These are phyloP conservation scores for Ascochyta fabae DNA, from an alignment of 2,329 filamentous ascomycete species.

Conservation along the genomic window DNA sequence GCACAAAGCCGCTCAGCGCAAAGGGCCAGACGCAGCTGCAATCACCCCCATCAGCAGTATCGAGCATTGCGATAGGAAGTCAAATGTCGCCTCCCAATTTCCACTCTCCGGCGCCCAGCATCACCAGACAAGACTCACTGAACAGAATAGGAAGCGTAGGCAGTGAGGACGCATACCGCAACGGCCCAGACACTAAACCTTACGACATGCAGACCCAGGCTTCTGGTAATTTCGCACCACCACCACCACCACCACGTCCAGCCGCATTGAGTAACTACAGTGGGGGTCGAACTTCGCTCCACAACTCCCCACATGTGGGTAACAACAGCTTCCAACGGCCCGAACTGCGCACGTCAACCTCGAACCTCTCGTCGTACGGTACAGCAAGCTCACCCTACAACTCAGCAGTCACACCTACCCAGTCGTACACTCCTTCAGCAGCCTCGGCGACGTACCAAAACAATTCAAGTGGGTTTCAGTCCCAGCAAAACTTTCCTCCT, in stretches of 20 bases:
- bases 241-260: constrained; percentile 40
- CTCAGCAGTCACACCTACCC: constrained; percentile 49
- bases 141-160: constrained; percentile 43
- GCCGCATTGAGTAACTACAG: constrained; percentile 42
- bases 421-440: constrained; percentile 55
- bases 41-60: constrained; percentile 39
- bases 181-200: constrained; percentile 39
- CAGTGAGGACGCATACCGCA: constrained; percentile 47
- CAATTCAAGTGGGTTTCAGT: constrained; percentile 58
- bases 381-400: constrained; percentile 44
- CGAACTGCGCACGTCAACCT: constrained; percentile 46
- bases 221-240: constrained; percentile 45
- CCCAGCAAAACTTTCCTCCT: constrained; percentile 66
- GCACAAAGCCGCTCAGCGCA: constrained; percentile 24
- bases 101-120: constrained; percentile 42
- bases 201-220: constrained; percentile 45
- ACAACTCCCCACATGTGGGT: constrained; percentile 47
- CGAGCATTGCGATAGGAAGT: constrained; percentile 28
- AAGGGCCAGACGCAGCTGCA: constrained; percentile 33
- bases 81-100: constrained; percentile 47
- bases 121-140: constrained; percentile 40
- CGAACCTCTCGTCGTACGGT: constrained; percentile 43
- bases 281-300: constrained; percentile 39
- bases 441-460: constrained; percentile 49
- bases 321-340: constrained; percentile 45